Conservation (phyloP, 768 basidiomycete genomes). For the Trametes sanguinea region DNA sequence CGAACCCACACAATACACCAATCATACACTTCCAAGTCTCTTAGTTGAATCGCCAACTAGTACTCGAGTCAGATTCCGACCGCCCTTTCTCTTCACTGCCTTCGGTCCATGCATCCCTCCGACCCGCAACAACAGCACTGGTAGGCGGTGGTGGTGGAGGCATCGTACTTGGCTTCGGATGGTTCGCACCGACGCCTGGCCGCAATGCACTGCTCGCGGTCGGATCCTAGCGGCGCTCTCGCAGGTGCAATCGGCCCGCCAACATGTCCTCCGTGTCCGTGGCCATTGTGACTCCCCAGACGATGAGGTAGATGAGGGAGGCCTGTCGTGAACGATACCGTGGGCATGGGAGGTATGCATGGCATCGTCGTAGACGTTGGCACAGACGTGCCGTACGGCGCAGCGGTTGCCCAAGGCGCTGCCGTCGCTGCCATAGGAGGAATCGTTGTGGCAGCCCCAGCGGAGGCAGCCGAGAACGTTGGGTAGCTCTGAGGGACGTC, state of each 20-base stretch:
- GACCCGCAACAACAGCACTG: neutral
- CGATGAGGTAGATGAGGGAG: constrained; percentile 1
- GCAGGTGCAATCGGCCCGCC: constrained; percentile 19
- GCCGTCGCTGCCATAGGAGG: constrained; percentile 16
- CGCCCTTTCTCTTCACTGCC: neutral
- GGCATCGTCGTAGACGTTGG: neutral
- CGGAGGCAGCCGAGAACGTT: neutral
- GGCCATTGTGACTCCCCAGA: neutral
- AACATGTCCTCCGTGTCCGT: neutral
- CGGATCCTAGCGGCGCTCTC: constrained; percentile 28
- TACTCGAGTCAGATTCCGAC: neutral
- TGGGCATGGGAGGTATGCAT: neutral
- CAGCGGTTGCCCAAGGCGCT: constrained; percentile 25
- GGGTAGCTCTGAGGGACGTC: constrained; percentile 26
- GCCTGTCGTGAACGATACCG: constrained; percentile 2
- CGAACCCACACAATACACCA: neutral
- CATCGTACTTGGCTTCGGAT: neutral
- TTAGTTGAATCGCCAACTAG: neutral
- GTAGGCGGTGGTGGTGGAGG: constrained; percentile 3
- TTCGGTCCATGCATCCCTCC: constrained; percentile 1
- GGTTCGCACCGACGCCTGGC: neutral
- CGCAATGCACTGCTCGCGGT: constrained; percentile 26
- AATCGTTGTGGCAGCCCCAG: neutral
- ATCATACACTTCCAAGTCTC: too few species aligned
- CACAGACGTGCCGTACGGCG: neutral